Evolutionary conservation across 805 yeast species (phyloP).

Genomic region (Jamesozyma piceae): DNA sequence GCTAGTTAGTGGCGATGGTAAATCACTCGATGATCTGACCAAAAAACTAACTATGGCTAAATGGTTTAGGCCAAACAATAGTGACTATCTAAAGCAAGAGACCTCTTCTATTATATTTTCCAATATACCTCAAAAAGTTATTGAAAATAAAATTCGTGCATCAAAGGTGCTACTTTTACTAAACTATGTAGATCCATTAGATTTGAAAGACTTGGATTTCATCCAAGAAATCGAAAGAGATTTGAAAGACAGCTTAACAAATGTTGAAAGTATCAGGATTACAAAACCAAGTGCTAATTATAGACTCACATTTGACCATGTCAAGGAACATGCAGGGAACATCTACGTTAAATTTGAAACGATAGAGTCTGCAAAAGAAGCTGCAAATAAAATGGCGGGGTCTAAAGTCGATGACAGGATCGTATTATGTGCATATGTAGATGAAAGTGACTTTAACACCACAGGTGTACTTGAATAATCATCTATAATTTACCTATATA

Average conservation of each 20-base stretch:
- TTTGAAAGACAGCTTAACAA: conserved; percentile 32
- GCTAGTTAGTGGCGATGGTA: not conserved
- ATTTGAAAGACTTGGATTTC: conserved; percentile 42
- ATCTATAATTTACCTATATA: too few relatives aligned
- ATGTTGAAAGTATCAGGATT: conserved; percentile 44
- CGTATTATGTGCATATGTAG: conserved; percentile 53
- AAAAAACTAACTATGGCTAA: not conserved
- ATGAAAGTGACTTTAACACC: conserved; percentile 48
- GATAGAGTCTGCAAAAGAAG: conserved; percentile 42
- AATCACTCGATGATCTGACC: not conserved
- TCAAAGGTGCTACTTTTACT: conserved; percentile 53
- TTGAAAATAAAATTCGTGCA: conserved; percentile 10
- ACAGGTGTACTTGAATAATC: conserved; percentile 15
- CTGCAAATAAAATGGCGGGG: conserved; percentile 54
- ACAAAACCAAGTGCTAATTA: conserved; percentile 45
- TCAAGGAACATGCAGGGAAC: conserved; percentile 59
- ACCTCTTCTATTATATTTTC: conserved; percentile 25
- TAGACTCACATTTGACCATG: conserved; percentile 36
- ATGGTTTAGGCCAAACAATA: conserved; percentile 20
- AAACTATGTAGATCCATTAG: conserved; percentile 58
- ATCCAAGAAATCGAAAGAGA: conserved; percentile 45
- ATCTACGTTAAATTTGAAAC: conserved; percentile 57
- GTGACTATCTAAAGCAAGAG: conserved; percentile 10
- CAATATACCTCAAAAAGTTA: conserved; percentile 32
- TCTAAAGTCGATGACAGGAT: conserved; percentile 58